These are phyloP conservation scores for Epicoccum nigrum DNA, from an alignment of 2,329 filamentous ascomycete species.

Conservation along the genomic window DNA sequence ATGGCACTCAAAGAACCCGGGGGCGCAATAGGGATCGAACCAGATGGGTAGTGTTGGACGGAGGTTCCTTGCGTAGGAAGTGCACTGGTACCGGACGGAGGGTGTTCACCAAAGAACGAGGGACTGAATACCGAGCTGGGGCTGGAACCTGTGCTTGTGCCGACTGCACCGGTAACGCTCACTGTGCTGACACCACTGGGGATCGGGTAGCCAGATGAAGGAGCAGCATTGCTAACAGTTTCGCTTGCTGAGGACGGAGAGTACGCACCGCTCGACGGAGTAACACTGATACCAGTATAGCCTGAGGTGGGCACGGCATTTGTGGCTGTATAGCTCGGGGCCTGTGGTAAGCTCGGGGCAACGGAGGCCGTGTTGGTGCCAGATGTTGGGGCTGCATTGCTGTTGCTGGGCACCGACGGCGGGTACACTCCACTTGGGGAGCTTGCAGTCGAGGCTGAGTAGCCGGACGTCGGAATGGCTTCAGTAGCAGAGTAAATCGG, in stretches of 20 bases:
- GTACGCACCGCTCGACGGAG: neutral
- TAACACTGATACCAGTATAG: neutral
- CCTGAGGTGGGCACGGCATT: slow-evolving; percentile 7
- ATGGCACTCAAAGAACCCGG: slow-evolving; percentile 7
- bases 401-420: neutral
- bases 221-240: slow-evolving; percentile 7
- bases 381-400: slow-evolving; percentile 3
- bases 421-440: neutral
- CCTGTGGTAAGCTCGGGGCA: neutral
- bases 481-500: neutral
- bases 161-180: neutral
- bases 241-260: neutral
- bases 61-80: slow-evolving; percentile 4
- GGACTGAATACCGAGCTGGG: slow-evolving; percentile 2
- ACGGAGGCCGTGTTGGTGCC: neutral
- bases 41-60: slow-evolving; percentile 1
- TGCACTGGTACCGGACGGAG: slow-evolving; percentile 2
- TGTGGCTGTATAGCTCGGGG: slow-evolving; percentile 6
- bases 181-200: neutral
- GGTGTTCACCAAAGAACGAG: neutral
- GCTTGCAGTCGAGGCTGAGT: neutral
- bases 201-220: slow-evolving; percentile 1
- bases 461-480: slow-evolving; percentile 8
- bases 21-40: neutral
- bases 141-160: slow-evolving; percentile 9